Evolutionary conservation across 148 eudicot species (phyloP).

Genomic region (Spergularia bocconei): DNA sequence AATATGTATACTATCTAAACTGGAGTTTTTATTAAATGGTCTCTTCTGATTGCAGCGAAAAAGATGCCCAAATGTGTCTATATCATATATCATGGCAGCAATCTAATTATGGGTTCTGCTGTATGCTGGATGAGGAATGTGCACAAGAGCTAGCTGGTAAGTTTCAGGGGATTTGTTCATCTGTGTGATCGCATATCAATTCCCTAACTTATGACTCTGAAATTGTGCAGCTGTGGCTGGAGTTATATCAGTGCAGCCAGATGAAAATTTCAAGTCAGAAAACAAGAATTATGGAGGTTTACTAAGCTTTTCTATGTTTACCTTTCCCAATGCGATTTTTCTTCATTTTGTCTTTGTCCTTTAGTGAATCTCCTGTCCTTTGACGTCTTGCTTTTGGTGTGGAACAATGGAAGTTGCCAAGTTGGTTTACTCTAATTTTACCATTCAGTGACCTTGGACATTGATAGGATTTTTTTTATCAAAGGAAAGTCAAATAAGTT

Average conservation of each 20-base stretch:
- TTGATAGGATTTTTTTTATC: too few species aligned
- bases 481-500: too few species aligned
- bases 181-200: background rate
- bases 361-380: too few species aligned
- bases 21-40: background rate
- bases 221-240: slow-evolving; percentile 66
- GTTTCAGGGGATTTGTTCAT: slow-evolving; percentile 6
- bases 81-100: slow-evolving; percentile 62
- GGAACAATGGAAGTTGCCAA: too few species aligned
- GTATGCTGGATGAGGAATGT: slow-evolving; percentile 68
- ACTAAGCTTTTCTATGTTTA: slow-evolving; percentile 6
- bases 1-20: background rate
- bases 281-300: slow-evolving; percentile 74
- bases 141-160: slow-evolving; percentile 63
- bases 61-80: slow-evolving; percentile 86
- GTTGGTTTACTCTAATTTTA: too few species aligned
- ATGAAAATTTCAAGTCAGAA: slow-evolving; percentile 58
- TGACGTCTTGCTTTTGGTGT: too few species aligned
- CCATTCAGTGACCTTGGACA: too few species aligned
- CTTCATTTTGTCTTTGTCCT: too few species aligned
- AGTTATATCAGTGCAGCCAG: slow-evolving; percentile 61
- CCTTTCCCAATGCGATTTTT: background rate
- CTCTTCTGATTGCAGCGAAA: slow-evolving; percentile 45
- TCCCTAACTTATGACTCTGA: background rate
- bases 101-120: slow-evolving; percentile 77